These are phyloP conservation scores for Phoma sp. DNA, from an alignment of 2,329 filamentous ascomycete species.

Conservation along the genomic window DNA sequence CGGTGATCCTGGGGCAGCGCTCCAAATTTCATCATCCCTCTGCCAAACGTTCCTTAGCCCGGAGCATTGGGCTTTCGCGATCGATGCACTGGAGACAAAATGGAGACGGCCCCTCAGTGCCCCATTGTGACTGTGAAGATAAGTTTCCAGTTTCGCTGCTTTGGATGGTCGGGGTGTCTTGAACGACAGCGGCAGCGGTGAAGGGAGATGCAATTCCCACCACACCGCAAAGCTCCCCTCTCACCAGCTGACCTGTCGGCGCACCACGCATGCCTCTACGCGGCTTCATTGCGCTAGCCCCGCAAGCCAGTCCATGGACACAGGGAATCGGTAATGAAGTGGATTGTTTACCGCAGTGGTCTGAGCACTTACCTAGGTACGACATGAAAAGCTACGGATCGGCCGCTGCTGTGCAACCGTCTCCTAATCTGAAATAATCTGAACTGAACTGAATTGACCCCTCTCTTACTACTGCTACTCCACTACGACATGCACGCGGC, in stretches of 20 bases:
- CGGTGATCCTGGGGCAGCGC: slow-evolving; percentile 13
- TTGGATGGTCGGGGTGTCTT: background rate
- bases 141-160: slow-evolving; percentile 8
- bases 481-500: slow-evolving; percentile 37
- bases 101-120: slow-evolving; percentile 3
- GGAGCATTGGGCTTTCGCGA: slow-evolving; percentile 5
- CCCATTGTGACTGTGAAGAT: slow-evolving; percentile 1
- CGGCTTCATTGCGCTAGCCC: slow-evolving; percentile 19
- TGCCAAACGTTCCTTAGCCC: slow-evolving; percentile 10
- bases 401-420: slow-evolving; percentile 15
- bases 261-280: slow-evolving; percentile 5
- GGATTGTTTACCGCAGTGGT: slow-evolving; percentile 22
- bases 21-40: slow-evolving; percentile 10
- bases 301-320: slow-evolving; percentile 27
- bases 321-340: slow-evolving; percentile 17
- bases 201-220: background rate
- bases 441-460: background rate
- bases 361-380: slow-evolving; percentile 19
- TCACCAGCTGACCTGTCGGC: slow-evolving; percentile 5
- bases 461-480: slow-evolving; percentile 13
- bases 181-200: slow-evolving; percentile 4
- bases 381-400: slow-evolving; percentile 25
- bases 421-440: slow-evolving; percentile 3
- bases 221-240: background rate
- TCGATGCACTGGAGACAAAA: background rate